Base-by-base conservation (phyloP, 129 eudicot species). In the Saussurea involucrata region DNA sequence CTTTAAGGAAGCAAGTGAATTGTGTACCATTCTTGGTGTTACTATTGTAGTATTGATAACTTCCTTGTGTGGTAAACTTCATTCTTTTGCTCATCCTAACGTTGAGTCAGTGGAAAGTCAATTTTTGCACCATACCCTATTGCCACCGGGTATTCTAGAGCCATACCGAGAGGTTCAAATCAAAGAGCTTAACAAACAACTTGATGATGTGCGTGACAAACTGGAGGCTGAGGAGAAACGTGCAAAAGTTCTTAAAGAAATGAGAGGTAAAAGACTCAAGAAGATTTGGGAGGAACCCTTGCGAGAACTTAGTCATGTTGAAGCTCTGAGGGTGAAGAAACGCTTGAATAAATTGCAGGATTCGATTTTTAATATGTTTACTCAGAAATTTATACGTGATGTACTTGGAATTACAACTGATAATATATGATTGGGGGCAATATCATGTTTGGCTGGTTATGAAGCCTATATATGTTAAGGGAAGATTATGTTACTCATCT, bases 401-500 rank as follows among this genome's bases (percentile, higher is more conserved):
- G 3, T 65, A 27, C 4, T 12, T 12, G 11, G 33, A 65, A 25
- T 4, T 13, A 8, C 8, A 27, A 0, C 0, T n/a, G 20, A 29
- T 28, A 17, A 27, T 13, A 65, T 25, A 13, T 65, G 69, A 65
- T 60, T 87, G 46, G 13, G 60, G 29, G 86, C 86, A 37, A 28
- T 86, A 78, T 78, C 82, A 84, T 12, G 72, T 37, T 37, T 37
- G 44, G 11, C 10, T 37, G 44, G 8, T 37, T 37, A 7, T 2
- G 12, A 37, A 37, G 8, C 44, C 8, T 53, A 53, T 53, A 53
- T 53, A 53, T 53, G 8, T 53, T 9, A 53, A 53, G 8, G 61
- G 61, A 53, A n/a, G 61, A 53, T n/a, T n/a, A 17, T 53, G 61
- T 53, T 53, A 53, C 61, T 53, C 20, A 53, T 53, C 61, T 53